A percentile compares a stretch with the other conserved stretches of the same genome.
These are phyloP conservation scores for Pseudogymnoascus sp. DNA, from an alignment of 2,329 filamentous ascomycete species.

Conservation along the genomic window DNA sequence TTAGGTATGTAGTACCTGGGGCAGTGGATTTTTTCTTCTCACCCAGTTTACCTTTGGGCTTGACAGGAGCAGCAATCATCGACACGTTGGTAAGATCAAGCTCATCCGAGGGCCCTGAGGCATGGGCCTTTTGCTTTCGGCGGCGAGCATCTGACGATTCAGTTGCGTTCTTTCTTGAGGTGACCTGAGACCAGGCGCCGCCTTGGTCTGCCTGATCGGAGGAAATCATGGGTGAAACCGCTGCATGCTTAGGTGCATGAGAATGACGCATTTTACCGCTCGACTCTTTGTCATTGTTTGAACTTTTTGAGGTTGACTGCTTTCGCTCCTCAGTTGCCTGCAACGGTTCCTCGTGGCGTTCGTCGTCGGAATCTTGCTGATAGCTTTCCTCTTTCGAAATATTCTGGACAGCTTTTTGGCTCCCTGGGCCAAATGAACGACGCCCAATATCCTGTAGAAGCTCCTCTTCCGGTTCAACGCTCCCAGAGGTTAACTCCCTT, in stretches of 20 bases:
- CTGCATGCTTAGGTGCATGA: neutral
- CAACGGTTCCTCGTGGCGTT: constrained; percentile 26
- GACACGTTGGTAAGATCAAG: constrained; percentile 27
- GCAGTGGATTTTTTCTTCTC: constrained; percentile 26
- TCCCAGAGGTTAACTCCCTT: constrained; percentile 58
- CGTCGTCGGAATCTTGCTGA: constrained; percentile 42
- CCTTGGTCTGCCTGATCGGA: constrained; percentile 19
- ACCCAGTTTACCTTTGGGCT: constrained; percentile 20
- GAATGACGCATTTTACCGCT: neutral
- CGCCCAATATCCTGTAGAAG: constrained; percentile 60
- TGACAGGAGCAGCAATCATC: constrained; percentile 25
- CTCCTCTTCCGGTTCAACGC: constrained; percentile 48
- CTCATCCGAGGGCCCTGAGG: constrained; percentile 25
- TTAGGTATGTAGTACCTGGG: constrained; percentile 18
- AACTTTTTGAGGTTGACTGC: neutral
- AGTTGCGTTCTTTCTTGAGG: constrained; percentile 18
- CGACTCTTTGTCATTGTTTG: neutral
- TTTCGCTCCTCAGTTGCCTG: neutral
- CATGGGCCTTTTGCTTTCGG: constrained; percentile 27
- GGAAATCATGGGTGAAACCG: constrained; percentile 12
- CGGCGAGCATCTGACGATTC: constrained; percentile 26
- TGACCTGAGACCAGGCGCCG: constrained; percentile 30
- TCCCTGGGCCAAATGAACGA: constrained; percentile 55
- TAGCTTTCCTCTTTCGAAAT: constrained; percentile 53
- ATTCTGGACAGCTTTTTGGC: constrained; percentile 21